A percentile compares a stretch with the other conserved stretches of the same genome.
Conservation (phyloP, 2,329 filamentous ascomycete genomes). For the Calonectria hongkongensis region DNA sequence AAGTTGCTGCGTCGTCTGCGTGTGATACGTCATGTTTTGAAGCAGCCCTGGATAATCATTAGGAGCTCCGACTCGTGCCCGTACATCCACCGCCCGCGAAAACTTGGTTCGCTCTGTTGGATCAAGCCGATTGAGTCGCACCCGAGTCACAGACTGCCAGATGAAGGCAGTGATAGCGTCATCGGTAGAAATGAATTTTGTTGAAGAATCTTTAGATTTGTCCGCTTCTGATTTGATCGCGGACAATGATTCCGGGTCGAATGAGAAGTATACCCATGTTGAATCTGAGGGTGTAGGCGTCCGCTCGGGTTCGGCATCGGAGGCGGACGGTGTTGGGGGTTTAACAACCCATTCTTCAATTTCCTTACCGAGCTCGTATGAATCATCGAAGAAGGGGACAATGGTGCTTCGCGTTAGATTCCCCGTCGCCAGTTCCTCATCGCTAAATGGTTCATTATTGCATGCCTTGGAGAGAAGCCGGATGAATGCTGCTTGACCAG, state of each 20-base stretch:
- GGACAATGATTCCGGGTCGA: slow-evolving; percentile 60
- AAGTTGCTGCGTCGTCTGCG: slow-evolving; percentile 55
- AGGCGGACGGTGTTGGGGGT: slow-evolving; percentile 36
- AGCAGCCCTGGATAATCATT: slow-evolving; percentile 68
- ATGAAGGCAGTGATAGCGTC: slow-evolving; percentile 71
- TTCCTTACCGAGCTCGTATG: slow-evolving; percentile 59
- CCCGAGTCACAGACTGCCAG: slow-evolving; percentile 67
- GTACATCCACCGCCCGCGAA: slow-evolving; percentile 69
- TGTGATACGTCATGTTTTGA: slow-evolving; percentile 67
- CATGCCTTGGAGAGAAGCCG: slow-evolving; percentile 70
- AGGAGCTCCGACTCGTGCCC: slow-evolving; percentile 64
- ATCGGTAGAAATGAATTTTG: slow-evolving; percentile 70
- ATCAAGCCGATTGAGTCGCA: slow-evolving; percentile 61
- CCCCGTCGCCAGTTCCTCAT: slow-evolving; percentile 64
- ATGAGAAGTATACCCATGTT: slow-evolving; percentile 68
- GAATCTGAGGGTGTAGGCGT: slow-evolving; percentile 51
- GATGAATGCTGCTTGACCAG: slow-evolving; percentile 68
- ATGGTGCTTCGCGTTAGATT: slow-evolving; percentile 63
- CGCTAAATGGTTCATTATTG: slow-evolving; percentile 64
- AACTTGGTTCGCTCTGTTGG: slow-evolving; percentile 56
- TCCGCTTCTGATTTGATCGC: slow-evolving; percentile 64
- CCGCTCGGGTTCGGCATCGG: slow-evolving; percentile 18
- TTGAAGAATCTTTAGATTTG: slow-evolving; percentile 28
- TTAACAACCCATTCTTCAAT: slow-evolving; percentile 59
- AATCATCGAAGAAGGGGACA: slow-evolving; percentile 63